These are phyloP conservation scores for Ceriops decandra DNA, from an alignment of 345 rosid genomes.

Conservation along the genomic window DNA sequence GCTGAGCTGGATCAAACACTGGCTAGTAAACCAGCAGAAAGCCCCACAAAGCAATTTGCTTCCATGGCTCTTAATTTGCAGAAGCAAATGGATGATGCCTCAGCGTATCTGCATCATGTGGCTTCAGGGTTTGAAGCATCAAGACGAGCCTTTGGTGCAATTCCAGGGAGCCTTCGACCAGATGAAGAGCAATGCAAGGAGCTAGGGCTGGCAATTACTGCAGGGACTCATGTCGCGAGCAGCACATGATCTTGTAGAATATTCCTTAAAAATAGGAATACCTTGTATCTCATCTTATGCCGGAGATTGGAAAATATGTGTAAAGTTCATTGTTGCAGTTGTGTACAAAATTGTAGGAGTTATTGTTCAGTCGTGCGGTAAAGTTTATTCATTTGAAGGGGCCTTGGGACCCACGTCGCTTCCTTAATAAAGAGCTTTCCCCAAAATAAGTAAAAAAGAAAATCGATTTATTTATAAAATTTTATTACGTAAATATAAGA, in stretches of 20 bases:
- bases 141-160: conserved; percentile 78
- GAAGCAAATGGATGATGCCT: conserved; percentile 58
- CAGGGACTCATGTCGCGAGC: conserved; percentile 15
- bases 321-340: too few relatives aligned
- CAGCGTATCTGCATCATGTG: conserved; percentile 65
- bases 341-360: too few relatives aligned
- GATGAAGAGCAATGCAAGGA: conserved; percentile 74
- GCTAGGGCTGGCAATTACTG: conserved; percentile 57
- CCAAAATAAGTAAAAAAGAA: too few relatives aligned
- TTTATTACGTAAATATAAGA: too few relatives aligned
- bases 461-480: too few relatives aligned
- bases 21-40: conserved; percentile 8
- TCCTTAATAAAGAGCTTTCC: too few relatives aligned
- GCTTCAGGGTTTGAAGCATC: conserved; percentile 74
- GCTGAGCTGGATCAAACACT: conserved; percentile 33
- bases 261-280: background rate
- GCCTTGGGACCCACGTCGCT: too few relatives aligned
- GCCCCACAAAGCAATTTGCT: conserved; percentile 36
- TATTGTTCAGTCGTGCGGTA: too few relatives aligned
- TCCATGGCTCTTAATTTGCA: conserved; percentile 43
- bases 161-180: conserved; percentile 72
- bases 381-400: too few relatives aligned
- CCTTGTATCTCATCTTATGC: background rate
- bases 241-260: conserved; percentile 2
- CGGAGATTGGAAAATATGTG: too few relatives aligned